Evolutionary conservation across 257 asterid genomes (phyloP).

Genomic region (Rhazya stricta): DNA sequence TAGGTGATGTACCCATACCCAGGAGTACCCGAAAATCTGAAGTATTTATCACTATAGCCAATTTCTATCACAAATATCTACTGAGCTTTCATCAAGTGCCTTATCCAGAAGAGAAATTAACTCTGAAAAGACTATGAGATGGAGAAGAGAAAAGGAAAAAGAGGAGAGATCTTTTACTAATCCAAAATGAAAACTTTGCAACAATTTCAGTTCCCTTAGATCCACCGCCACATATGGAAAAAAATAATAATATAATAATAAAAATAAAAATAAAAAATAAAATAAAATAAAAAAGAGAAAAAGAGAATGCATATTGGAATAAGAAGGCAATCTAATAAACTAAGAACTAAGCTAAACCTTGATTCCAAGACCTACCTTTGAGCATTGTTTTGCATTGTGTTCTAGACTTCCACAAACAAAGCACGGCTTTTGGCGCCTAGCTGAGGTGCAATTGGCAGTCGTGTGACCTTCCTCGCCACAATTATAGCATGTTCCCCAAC

Average conservation of each 20-base stretch:
- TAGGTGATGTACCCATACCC: too few species aligned
- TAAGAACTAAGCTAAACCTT: not conserved
- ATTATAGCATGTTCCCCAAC: constrained; percentile 92
- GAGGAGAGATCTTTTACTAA: not conserved
- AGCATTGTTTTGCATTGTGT: constrained; percentile 72
- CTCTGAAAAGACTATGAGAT: not conserved
- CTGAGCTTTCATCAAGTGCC: not conserved
- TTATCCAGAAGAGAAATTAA: not conserved
- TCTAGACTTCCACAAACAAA: constrained; percentile 91
- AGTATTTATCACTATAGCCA: not conserved
- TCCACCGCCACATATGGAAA: too few species aligned
- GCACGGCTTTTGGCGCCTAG: constrained; percentile 87
- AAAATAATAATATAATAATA: not conserved
- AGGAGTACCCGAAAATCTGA: not conserved
- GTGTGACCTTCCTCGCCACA: constrained; percentile 97
- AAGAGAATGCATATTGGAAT: not conserved
- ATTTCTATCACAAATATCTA: not conserved
- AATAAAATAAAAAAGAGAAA: not conserved
- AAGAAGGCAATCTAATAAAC: not conserved
- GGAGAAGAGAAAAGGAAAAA: too few species aligned
- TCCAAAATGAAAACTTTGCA: not conserved
- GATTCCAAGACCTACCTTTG: constrained; percentile 48
- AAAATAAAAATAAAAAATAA: not conserved
- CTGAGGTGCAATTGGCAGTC: constrained; percentile 67
- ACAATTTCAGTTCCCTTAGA: not conserved